A percentile compares a stretch with the other conserved stretches of the same genome.
Evolutionary conservation across 164 flowering plant species (phyloP).

Genomic region (Nymphaea thermarum): DNA sequence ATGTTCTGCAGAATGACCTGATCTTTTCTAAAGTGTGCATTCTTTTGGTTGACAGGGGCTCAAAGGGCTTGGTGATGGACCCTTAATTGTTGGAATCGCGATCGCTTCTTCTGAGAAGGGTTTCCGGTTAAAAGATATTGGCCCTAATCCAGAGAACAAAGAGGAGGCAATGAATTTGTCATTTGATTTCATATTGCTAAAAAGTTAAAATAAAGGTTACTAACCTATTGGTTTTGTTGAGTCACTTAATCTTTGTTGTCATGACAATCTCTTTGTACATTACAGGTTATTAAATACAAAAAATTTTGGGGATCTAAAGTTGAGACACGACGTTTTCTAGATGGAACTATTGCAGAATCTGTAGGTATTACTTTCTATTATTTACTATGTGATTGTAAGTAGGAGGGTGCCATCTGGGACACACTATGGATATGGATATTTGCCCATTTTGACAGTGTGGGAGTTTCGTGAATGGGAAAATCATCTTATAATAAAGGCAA

Average conservation of each 20-base stretch:
- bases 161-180: conserved; percentile 42
- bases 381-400: neutral
- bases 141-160: conserved; percentile 80
- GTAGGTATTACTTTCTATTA: conserved; percentile 34
- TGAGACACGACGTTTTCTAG: conserved; percentile 71
- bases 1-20: neutral
- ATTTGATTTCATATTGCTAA: neutral
- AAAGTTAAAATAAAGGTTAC: too few species aligned
- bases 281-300: conserved; percentile 54
- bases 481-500: conserved; percentile 66
- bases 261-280: neutral
- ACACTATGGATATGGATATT: neutral
- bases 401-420: neutral
- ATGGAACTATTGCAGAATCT: conserved; percentile 87
- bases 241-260: too few species aligned
- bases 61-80: conserved; percentile 34
- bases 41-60: conserved; percentile 46
- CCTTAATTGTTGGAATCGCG: conserved; percentile 56
- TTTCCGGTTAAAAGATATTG: conserved; percentile 58
- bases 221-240: too few species aligned
- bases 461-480: conserved; percentile 58
- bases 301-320: conserved; percentile 95
- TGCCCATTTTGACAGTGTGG: conserved; percentile 49
- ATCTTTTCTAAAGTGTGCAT: neutral
- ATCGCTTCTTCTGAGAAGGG: conserved; percentile 50